phyloP scores from a whole-genome alignment of 169 alveolate genomes.

The Plasmodium berghei region DNA sequence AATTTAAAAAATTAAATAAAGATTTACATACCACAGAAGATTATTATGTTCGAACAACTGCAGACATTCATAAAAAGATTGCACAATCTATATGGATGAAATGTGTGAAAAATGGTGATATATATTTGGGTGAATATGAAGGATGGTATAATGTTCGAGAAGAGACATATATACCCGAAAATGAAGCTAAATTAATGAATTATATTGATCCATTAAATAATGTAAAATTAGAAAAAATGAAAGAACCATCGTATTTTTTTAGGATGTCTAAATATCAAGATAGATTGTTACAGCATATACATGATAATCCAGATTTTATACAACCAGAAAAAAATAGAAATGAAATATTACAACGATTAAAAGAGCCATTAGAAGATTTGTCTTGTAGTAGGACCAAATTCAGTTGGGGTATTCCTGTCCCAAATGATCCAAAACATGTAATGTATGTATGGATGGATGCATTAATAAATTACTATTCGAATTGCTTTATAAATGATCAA shows the following conservation, averaged over 20 bases:
- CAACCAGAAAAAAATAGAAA: constrained; percentile 88
- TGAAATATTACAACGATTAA: constrained; percentile 87
- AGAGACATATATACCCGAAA: constrained; percentile 92
- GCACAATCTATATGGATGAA: constrained; percentile 88
- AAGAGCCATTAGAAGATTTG: constrained; percentile 90
- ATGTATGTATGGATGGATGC: constrained; percentile 98
- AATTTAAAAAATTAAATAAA: constrained; percentile 77
- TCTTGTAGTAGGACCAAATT: constrained; percentile 92
- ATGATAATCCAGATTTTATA: constrained; percentile 83
- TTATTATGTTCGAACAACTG: constrained; percentile 91
- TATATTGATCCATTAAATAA: constrained; percentile 90
- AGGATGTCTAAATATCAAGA: constrained; percentile 91
- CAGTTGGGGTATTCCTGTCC: constrained; percentile 95
- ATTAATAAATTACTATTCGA: constrained; percentile 90
- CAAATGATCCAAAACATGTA: constrained; percentile 88
- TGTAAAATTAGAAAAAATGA: constrained; percentile 88
- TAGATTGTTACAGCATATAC: constrained; percentile 84
- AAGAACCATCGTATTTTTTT: constrained; percentile 92
- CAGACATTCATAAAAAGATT: constrained; percentile 84
- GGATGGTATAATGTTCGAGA: constrained; percentile 95
- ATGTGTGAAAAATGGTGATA: constrained; percentile 87
- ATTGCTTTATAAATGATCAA: constrained; percentile 80
- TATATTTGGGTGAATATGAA: constrained; percentile 88
- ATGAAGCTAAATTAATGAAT: constrained; percentile 91
- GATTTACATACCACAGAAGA: constrained; percentile 80